Evolutionary conservation across 1,284 basidiomycete genomes (phyloP).

Genomic region (Leccinum holopus): DNA sequence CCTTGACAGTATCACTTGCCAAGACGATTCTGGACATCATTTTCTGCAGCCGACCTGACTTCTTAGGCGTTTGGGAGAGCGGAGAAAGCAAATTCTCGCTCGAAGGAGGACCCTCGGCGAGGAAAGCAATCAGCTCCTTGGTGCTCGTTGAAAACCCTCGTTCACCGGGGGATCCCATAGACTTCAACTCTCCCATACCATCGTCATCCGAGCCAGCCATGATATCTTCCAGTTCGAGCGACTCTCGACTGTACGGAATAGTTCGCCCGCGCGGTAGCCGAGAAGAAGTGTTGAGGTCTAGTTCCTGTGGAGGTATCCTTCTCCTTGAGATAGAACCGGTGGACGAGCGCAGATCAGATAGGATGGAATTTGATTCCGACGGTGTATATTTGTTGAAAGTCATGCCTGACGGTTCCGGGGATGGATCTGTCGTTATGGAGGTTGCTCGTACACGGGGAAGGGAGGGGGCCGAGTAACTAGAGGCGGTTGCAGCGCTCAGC

Average conservation of each 20-base stretch:
- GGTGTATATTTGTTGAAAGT: constrained; percentile 18
- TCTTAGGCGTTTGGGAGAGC: constrained; percentile 47
- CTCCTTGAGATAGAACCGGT: constrained; percentile 30
- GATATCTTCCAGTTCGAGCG: constrained; percentile 69
- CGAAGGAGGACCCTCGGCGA: constrained; percentile 33
- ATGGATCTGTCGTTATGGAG: constrained; percentile 32
- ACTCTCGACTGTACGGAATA: constrained; percentile 58
- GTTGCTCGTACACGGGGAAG: constrained; percentile 30
- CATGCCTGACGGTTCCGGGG: constrained; percentile 13
- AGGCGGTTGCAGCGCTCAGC: constrained; percentile 35
- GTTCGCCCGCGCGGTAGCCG: constrained; percentile 48
- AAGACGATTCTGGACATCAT: constrained; percentile 77
- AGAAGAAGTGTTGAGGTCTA: constrained; percentile 33
- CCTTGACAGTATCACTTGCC: constrained; percentile 38
- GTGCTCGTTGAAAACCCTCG: constrained; percentile 47
- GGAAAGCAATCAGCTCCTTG: constrained; percentile 56
- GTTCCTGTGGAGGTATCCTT: constrained; percentile 26
- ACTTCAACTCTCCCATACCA: constrained; percentile 25
- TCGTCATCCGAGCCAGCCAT: constrained; percentile 63
- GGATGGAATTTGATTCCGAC: constrained; percentile 30
- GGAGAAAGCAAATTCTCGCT: constrained; percentile 38
- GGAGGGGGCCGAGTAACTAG: constrained; percentile 22
- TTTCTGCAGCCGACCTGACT: constrained; percentile 62
- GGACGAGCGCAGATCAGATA: constrained; percentile 27
- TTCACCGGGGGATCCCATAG: constrained; percentile 30